Base-by-base conservation (phyloP, 23 red algal species). In the Gracilaria caudata region DNA sequence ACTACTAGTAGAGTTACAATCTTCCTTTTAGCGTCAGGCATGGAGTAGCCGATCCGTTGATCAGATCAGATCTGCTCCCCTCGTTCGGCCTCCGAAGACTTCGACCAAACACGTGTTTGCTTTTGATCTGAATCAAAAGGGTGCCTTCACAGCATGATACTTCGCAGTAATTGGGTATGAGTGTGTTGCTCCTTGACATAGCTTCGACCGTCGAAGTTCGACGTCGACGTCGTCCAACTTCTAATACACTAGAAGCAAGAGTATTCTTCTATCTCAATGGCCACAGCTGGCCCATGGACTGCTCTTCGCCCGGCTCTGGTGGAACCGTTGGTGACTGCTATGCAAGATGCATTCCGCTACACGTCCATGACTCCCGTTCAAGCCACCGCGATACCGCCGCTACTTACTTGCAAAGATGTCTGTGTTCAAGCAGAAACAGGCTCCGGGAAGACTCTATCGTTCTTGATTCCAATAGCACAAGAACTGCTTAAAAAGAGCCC, bases 401-500 rank as follows among this genome's bases (percentile, higher is more conserved):
- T 91, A 11, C 61, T 99, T 25, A 65, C 77, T 21, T 75, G 80
- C 34, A 89, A 89, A 58, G 92, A 99, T 78, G 94, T 99, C 32
- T 82, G 74, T 39, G 92, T 95, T 75, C 78, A 93, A 14, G 93
- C 97, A 13, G 90, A 99, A 81, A 99, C 97, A 3, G 97, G 97
- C 34, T 94, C 90, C 64, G 97, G 97, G 21, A 99, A 99, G 59
- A 99, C 97, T 51, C 81, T 96, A 28, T 89, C 85, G 13, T 99
- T 92, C 81, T 46, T 99, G 9, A 64, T 99, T 65, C 97, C 97
- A 40, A 83, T 93, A 36, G 80, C 85, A 5, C 77, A 94, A 21
- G 46, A 79, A 39, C 30, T 94, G 47, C 79, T 90, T 21, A 49
- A 55, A 11, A 63, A 28, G 13, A 66, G 25, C 3, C 1, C 72